Evolutionary conservation across 2,329 filamentous ascomycete species (phyloP), one percentile per base, ranked within the genome.

Genomic region (Claviceps humidiphila): DNA sequence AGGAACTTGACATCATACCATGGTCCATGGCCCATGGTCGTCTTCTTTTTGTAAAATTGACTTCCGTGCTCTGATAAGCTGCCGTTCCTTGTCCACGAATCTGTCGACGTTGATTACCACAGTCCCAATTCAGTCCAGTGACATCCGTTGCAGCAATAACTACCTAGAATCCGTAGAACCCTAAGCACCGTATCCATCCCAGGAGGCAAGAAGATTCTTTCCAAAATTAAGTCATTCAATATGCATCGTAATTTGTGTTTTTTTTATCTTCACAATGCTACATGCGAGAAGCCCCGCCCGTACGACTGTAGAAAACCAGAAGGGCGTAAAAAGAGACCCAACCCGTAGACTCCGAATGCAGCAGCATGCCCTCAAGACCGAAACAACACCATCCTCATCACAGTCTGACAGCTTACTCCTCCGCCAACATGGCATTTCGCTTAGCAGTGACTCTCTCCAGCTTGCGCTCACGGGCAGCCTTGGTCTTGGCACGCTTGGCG

Each of bases 401-500:
- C 66, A 64, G 67, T 64, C 70, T 73, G 66, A 69, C 70, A 64
- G 68, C 40, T 39, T 50, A 77, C 66, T 77, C 77, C 67, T 89
- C 89, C 71, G 78, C 88, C 68, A 85, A 71, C 73, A 94, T 73
- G 69, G 88, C 89, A 70, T 81, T 85, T 74, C 89, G 84, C 91
- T 98, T 98, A 74, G 86, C 84, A 71, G 78, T 74, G 72, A 85
- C 81, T 76, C 94, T 87, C 81, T 95, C 89, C 76, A 84, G 76
- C 85, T 93, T 93, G 81, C 93, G 86, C 86, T 97, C 93, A 78
- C 93, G 89, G 68, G 93, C 93, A 71, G 93, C 93, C 90, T 96
- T 97, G 84, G 89, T 97, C 89, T 95, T 96, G 74, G 89, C 89
- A 79, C 93, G 89, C 85, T 95, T 97, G 81, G 87, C 89, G 73